phyloP scores from a whole-genome alignment of 768 basidiomycete species.

The Tephrocybe sp. region DNA sequence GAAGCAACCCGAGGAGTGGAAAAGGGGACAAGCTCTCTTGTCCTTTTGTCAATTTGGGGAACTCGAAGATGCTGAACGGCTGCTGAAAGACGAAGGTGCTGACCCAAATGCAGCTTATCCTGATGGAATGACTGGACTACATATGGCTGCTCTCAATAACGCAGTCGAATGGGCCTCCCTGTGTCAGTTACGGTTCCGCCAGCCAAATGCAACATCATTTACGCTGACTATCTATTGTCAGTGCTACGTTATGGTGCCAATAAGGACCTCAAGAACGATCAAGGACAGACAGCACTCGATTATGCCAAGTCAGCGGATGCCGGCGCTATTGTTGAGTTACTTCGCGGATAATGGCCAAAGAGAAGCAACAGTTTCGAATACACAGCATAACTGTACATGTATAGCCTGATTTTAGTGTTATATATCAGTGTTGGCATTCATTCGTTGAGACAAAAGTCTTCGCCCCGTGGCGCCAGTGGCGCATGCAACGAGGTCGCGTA shows the following conservation, averaged over 20 bases:
- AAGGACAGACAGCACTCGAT: conserved; percentile 5
- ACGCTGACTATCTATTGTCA: neutral
- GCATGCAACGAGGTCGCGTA: too few species aligned
- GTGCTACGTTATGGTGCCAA: conserved; percentile 11
- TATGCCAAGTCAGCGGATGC: conserved; percentile 4
- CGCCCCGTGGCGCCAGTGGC: too few species aligned
- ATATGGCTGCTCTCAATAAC: conserved; percentile 13
- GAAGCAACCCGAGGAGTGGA: conserved; percentile 13
- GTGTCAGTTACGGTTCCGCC: conserved; percentile 6
- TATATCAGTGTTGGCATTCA: too few species aligned
- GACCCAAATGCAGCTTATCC: conserved; percentile 12
- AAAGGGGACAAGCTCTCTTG: conserved; percentile 7
- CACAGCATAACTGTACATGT: too few species aligned
- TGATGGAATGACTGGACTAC: conserved; percentile 16
- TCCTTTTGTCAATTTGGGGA: conserved; percentile 8
- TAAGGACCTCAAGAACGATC: conserved; percentile 4
- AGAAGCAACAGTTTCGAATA: neutral
- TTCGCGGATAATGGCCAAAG: neutral
- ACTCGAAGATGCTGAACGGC: conserved; percentile 8
- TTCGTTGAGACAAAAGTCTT: too few species aligned
- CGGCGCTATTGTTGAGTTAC: conserved; percentile 1
- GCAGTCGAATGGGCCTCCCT: conserved; percentile 8
- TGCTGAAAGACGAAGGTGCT: conserved; percentile 6
- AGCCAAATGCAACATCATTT: neutral
- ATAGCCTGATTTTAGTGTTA: too few species aligned